These are phyloP conservation scores for Pestalotiopsis sp. DNA, from an alignment of 2,329 filamentous ascomycete species.

Conservation along the genomic window DNA sequence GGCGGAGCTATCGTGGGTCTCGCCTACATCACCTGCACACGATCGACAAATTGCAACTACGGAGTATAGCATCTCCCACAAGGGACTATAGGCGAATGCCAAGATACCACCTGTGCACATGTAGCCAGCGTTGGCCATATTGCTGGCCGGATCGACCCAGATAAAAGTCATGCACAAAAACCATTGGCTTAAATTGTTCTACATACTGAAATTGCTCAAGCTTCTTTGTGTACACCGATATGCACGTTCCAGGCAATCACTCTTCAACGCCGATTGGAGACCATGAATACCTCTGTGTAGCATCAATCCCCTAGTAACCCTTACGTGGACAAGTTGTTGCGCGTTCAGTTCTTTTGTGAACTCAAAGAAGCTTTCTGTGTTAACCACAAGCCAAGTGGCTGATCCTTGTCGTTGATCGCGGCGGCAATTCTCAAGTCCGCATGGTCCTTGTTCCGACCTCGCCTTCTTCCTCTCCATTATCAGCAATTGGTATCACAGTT, in stretches of 20 bases:
- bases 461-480: conserved; percentile 15
- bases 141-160: too few relatives aligned
- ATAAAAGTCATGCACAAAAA: background rate
- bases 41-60: too few relatives aligned
- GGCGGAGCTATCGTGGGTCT: too few relatives aligned
- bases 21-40: too few relatives aligned
- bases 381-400: background rate
- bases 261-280: background rate
- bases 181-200: background rate
- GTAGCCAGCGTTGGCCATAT: too few relatives aligned
- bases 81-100: too few relatives aligned
- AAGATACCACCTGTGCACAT: too few relatives aligned
- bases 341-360: background rate
- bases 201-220: background rate
- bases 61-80: too few relatives aligned
- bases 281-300: background rate
- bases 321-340: background rate
- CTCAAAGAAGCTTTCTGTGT: background rate
- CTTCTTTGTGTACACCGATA: background rate
- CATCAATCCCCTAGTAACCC: background rate
- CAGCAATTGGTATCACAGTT: conserved; percentile 10
- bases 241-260: background rate
- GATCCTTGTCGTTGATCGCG: background rate
- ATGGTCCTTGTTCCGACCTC: conserved; percentile 16
- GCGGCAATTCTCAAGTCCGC: background rate